Evolutionary conservation across 768 basidiomycete genomes (phyloP), one percentile per base, ranked within the genome.

Genomic region (Trametes cubensis): DNA sequence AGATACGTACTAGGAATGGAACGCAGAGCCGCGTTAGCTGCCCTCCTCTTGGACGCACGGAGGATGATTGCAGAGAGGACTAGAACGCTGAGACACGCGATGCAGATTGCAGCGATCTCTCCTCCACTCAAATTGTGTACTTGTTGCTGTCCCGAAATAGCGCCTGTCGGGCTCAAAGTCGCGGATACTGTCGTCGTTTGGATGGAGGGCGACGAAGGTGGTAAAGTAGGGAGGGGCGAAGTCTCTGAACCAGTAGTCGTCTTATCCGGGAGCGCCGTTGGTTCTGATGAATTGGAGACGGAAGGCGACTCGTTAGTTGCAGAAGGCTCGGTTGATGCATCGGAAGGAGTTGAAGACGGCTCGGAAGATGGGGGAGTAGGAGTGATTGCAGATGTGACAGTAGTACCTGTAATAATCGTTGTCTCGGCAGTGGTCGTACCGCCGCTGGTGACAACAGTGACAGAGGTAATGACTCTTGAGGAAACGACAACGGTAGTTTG

Each of bases 71-170:
- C 4, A 1, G 21, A 39, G 15, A 63, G 56, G n/a, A 21, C 25
- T 2, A 58, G 20, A 10, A 58, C 45, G 38, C 30, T 46, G 1
- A 49, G 38, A 30, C 39, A 42, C n/a, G 51, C 56, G 20, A 55
- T 30, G 17, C 41, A 52, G 6, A 63, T 48, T 20, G 57, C 57
- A 4, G 57, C 57, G 25, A 58, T 42, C 18, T 58, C 57, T n/a
- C 62, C 62, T 13, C 45, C 17, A 39, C n/a, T 63, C 51, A 63
- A 38, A 3, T 34, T 34, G 15, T 48, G 18, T 17, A 39, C 15
- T 30, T 11, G 23, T 5, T 38, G 20, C 30, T 17, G 6, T 4
- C 15, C 14, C 3, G 28, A 20, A 13, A 41, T n/a, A 23, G 11
- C 30, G n/a, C 41, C 39, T 2, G 60, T 53, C 23, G 48, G 25